These are phyloP conservation scores for Galerina sulciceps DNA, from an alignment of 768 basidiomycete species.

Conservation along the genomic window DNA sequence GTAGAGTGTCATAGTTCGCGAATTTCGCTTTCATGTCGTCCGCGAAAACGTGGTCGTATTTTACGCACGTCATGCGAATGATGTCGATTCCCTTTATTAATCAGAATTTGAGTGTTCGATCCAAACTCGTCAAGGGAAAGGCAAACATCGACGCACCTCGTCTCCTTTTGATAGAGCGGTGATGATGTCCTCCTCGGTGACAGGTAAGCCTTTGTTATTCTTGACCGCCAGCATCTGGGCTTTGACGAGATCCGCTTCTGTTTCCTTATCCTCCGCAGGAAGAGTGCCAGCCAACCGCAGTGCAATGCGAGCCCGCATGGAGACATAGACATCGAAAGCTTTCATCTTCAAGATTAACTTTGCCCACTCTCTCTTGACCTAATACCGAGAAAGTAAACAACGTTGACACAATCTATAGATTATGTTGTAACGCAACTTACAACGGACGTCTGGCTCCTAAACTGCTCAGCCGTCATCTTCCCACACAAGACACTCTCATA, in stretches of 20 bases:
- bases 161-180: slow-evolving; percentile 31
- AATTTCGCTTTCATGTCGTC: slow-evolving; percentile 22
- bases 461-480: slow-evolving; percentile 21
- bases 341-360: slow-evolving; percentile 9
- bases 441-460: slow-evolving; percentile 13
- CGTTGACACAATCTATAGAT: background rate
- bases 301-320: slow-evolving; percentile 30
- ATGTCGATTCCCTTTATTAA: slow-evolving; percentile 32
- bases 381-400: background rate
- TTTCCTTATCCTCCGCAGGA: slow-evolving; percentile 13
- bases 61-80: slow-evolving; percentile 32
- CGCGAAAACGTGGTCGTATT: slow-evolving; percentile 35
- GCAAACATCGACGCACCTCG: slow-evolving; percentile 22
- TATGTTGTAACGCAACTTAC: slow-evolving; percentile 1
- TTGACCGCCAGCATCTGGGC: slow-evolving; percentile 16
- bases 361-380: slow-evolving; percentile 25
- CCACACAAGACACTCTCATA: slow-evolving; percentile 24
- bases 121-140: background rate
- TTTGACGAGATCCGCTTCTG: slow-evolving; percentile 4
- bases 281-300: slow-evolving; percentile 19
- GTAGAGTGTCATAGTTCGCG: background rate
- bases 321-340: slow-evolving; percentile 19
- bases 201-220: background rate
- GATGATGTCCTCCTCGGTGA: slow-evolving; percentile 16
- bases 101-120: background rate